Evolutionary conservation across 2,329 filamentous ascomycete species (phyloP).

Genomic region (Hymenoscyphus fraxineus): DNA sequence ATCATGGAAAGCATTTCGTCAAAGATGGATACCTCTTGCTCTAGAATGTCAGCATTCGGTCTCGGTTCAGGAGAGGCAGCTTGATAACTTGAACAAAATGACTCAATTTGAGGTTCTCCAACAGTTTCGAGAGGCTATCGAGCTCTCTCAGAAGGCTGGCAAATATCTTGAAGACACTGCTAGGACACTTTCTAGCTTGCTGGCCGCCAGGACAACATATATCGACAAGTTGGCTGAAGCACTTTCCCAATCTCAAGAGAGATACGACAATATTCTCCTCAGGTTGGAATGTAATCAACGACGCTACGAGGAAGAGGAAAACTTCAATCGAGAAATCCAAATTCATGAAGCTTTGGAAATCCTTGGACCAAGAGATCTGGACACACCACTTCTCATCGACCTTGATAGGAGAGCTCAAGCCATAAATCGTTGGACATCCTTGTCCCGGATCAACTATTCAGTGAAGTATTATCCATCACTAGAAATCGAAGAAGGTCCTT

Average conservation of each 20-base stretch:
- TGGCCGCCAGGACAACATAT: conserved; percentile 15
- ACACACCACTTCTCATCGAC: conserved; percentile 20
- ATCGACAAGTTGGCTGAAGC: conserved; percentile 2
- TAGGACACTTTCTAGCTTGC: conserved; percentile 12
- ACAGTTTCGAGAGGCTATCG: conserved; percentile 19
- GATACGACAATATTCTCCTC: conserved; percentile 8
- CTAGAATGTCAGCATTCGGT: conserved; percentile 12
- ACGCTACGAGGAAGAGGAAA: conserved; percentile 22
- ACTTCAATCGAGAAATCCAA: conserved; percentile 3
- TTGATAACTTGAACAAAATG: conserved; percentile 13
- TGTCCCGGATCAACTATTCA: conserved; percentile 17
- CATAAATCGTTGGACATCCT: conserved; percentile 25
- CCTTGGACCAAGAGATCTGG: conserved; percentile 22
- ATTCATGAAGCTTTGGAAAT: conserved; percentile 23
- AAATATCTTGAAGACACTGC: conserved; percentile 12
- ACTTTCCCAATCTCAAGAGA: conserved; percentile 7
- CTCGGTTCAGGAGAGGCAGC: conserved; percentile 8
- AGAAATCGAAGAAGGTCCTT: conserved; percentile 16
- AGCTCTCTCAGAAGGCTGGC: conserved; percentile 11
- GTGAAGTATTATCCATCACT: conserved; percentile 7
- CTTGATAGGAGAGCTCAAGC: conserved; percentile 21
- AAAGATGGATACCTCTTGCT: conserved; percentile 2
- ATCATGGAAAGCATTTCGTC: conserved; percentile 16
- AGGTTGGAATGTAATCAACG: conserved; percentile 14
- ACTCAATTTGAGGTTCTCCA: conserved; percentile 13